Evolutionary conservation across 1,284 basidiomycete species (phyloP).

Genomic region (Cryptococcus jaspeensis): DNA sequence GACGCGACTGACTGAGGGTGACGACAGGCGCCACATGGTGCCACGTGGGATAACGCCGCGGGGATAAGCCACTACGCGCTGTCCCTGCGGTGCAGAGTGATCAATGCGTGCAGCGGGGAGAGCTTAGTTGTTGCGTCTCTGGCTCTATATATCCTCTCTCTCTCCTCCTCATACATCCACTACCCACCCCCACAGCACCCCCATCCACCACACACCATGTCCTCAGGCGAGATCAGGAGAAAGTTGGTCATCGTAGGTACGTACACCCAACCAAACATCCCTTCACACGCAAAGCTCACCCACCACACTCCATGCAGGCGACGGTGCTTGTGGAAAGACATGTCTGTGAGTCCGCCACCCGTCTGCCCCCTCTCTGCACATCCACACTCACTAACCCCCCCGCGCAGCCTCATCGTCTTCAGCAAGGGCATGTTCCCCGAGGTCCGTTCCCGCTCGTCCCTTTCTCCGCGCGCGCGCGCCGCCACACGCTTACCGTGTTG

Average conservation of each 20-base stretch:
- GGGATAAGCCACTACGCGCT: background rate
- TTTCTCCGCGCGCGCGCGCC: background rate
- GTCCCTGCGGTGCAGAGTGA: no score
- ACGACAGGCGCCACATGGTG: background rate
- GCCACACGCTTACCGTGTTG: background rate
- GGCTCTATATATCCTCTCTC: background rate
- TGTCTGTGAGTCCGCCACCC: constrained; percentile 50
- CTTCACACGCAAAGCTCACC: background rate
- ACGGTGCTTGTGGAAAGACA: constrained; percentile 59
- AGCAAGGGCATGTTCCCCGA: constrained; percentile 89
- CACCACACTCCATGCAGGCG: constrained; percentile 33
- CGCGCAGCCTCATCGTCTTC: constrained; percentile 55
- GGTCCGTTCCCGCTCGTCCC: constrained; percentile 54
- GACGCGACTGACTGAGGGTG: no score
- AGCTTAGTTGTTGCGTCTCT: no score
- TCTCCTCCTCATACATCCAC: background rate
- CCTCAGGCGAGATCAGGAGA: constrained; percentile 49
- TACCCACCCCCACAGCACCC: background rate
- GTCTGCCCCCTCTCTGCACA: no score
- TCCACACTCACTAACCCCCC: constrained; percentile 1
- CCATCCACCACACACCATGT: constrained; percentile 30
- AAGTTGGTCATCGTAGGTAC: constrained; percentile 54
- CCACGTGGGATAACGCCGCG: background rate
- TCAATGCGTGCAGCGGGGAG: no score
- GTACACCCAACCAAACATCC: constrained; percentile 17